Base-by-base conservation (phyloP, 306 rosid genomes). In the Vigna unguiculata region DNA sequence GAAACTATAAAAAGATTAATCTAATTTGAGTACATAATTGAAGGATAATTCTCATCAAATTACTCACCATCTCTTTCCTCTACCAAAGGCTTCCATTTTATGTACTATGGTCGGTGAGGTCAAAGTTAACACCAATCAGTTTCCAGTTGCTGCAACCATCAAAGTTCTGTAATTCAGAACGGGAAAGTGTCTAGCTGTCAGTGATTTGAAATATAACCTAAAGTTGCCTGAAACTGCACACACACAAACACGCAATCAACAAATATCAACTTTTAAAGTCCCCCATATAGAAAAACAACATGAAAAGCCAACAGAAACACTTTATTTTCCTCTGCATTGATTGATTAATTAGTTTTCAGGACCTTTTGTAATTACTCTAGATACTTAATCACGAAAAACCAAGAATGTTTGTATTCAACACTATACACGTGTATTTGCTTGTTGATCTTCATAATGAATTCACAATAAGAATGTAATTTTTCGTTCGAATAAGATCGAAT, bases 41-140 rank as follows among this genome's bases (percentile, higher is more conserved):
- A 80, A 53, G 66, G 72, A 40, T 49, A 70, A 70, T 60, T 60
- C 28, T 78, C 13, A 59, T 71, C 6, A 75, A 48, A 38, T 13
- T 63, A 46, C 17, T 43, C 53, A 32, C 45, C 6, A 80, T 22
- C 34, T 64, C 69, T 77, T 13, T 41, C 51, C 52, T 14, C 40
- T 69, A 62, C 61, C 20, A 25, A 58, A 59, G 15, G 30, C 49
- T 48, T 47, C 17, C 66, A 48, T 4, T 16, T 22, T 55, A 22
- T 55, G 17, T 57, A 17, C 4, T 5, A 12, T 24, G 9, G 17
- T 5, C 13, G 38, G 38, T 34, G 38, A 57, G 40, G 5, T 25
- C 66, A 15, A 7, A 14, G 15, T 58, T 61, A 22, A 36, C 46
- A 28, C 19, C 57, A 9, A 67, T 53, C n/a, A 5, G 59, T 66